These are phyloP conservation scores for Nakazawaea ishiwadae DNA, from an alignment of 805 yeast genomes.

Conservation along the genomic window DNA sequence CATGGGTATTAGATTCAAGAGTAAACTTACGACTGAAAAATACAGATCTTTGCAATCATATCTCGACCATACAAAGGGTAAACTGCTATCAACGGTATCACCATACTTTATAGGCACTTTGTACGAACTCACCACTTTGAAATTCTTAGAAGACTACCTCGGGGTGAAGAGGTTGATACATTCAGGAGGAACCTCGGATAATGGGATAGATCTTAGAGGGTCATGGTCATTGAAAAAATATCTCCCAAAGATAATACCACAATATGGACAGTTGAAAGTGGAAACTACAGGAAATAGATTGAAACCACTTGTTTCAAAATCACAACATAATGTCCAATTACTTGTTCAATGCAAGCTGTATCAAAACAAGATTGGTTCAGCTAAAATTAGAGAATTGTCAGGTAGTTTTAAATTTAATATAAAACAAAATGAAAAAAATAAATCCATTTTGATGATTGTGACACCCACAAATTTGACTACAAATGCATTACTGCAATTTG, in stretches of 20 bases:
- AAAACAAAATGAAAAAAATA: constrained; percentile 17
- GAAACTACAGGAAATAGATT: constrained; percentile 11
- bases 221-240: constrained; percentile 37
- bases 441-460: constrained; percentile 36
- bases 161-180: constrained; percentile 33
- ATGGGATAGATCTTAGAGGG: constrained; percentile 53
- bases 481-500: constrained; percentile 41
- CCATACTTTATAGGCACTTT: constrained; percentile 51
- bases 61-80: constrained; percentile 25
- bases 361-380: constrained; percentile 37
- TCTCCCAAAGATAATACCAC: constrained; percentile 16
- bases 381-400: constrained; percentile 44
- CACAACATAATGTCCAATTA: constrained; percentile 15
- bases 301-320: constrained; percentile 8
- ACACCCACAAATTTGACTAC: constrained; percentile 42
- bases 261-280: constrained; percentile 7
- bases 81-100: constrained; percentile 36
- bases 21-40: constrained; percentile 22
- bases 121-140: constrained; percentile 44
- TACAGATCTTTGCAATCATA: constrained; percentile 23
- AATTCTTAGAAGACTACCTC: constrained; percentile 32
- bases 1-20: not conserved
- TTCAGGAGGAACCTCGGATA: constrained; percentile 53
- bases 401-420: constrained; percentile 44
- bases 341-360: constrained; percentile 56